Conservation (phyloP, 2,329 filamentous ascomycete species). For the Neospermospora avenae region DNA sequence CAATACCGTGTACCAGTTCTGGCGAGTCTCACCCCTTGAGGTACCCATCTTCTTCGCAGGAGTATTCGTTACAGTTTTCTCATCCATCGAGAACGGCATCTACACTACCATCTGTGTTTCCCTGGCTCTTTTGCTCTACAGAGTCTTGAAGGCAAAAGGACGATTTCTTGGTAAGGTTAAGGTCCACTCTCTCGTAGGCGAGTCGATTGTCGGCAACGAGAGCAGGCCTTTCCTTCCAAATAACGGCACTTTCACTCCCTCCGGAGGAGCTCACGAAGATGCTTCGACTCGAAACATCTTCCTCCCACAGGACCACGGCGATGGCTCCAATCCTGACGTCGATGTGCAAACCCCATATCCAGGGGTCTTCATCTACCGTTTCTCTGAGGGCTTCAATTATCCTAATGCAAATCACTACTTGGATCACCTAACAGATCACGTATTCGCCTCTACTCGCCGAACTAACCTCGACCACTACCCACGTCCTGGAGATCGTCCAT, state of each 20-base stretch:
- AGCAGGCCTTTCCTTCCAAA: conserved; percentile 45
- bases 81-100: conserved; percentile 85
- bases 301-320: conserved; percentile 79
- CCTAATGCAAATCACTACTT: conserved; percentile 89
- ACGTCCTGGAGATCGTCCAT: conserved; percentile 74
- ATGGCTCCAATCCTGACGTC: conserved; percentile 85
- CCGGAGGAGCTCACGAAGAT: conserved; percentile 35
- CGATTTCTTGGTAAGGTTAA: conserved; percentile 80
- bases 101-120: conserved; percentile 82
- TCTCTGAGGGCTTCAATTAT: conserved; percentile 93
- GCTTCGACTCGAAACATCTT: conserved; percentile 71
- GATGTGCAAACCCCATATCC: conserved; percentile 80
- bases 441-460: conserved; percentile 70
- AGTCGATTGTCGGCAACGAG: conserved; percentile 67
- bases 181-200: conserved; percentile 79
- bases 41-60: conserved; percentile 91
- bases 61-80: conserved; percentile 86
- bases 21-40: conserved; percentile 87
- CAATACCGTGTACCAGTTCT: conserved; percentile 91
- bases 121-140: conserved; percentile 74
- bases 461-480: conserved; percentile 67
- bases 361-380: conserved; percentile 93
- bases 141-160: conserved; percentile 77
- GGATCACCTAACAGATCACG: conserved; percentile 68
- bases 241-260: conserved; percentile 43